Base-by-base conservation (phyloP, 2,329 filamentous ascomycete genomes). In the Didymella glomerata region DNA sequence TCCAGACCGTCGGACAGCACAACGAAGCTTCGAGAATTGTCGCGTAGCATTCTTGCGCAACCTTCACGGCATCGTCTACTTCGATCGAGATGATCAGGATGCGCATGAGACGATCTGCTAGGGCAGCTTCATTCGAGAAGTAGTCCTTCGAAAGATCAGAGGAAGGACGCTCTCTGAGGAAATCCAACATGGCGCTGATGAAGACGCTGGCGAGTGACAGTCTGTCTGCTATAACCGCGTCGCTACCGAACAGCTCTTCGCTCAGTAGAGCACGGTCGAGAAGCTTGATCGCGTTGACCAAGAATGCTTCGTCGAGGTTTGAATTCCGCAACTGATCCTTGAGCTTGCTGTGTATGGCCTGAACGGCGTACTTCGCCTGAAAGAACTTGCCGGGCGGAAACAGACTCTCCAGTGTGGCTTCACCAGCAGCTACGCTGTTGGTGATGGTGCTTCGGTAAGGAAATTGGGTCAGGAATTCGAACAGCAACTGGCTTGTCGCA, bases 21-120 rank as follows among this genome's bases (percentile, higher is more conserved):
- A 77, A 60, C 6, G 72, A 77, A 34, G 74, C 73, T 58, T 79
- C 76, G 1, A 78, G 32, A 16, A 78, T 72, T 1, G 66, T 68
- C 13, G 68, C 68, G 48, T 77, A 78, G 13, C 69, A 69, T 16
- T 70, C 56, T 34, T 60, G 67, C 5, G 68, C 62, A 7, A 68
- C 38, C 7, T 50, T 27, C 24, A 69, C 52, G 18, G 70, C 65
- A 27, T 60, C 53, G 16, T 65, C 49, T 1, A 51, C 57, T 34
- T 63, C 57, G 16, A 75, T 53, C 16, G 71, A 57, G 20, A 69
- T 48, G 2, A 64, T 62, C 7, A 76, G 51, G 1, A 77, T 69
- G 13, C 52, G 53, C 11, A 75, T n/a, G 1, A 78, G 65, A n/a
- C 73, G 71, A 32, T 73, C 60, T 16, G 74, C 72, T 10, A 78